A percentile compares a stretch with the other conserved stretches of the same genome.
Conservation (phyloP, 2,329 filamentous ascomycete genomes). For the Calonectria ilicicola region DNA sequence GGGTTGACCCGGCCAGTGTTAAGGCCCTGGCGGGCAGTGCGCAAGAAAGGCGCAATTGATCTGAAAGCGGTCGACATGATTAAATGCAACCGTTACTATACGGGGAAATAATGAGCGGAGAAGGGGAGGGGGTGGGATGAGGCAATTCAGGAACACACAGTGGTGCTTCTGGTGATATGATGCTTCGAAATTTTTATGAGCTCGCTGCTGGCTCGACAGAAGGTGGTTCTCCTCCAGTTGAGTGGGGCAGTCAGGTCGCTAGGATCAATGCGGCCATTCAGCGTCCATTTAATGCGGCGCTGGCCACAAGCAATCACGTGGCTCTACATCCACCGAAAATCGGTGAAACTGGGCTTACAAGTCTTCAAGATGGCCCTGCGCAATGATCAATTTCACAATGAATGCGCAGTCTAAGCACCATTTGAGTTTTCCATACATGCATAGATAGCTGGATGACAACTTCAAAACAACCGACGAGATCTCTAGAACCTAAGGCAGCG, state of each 20-base stretch:
- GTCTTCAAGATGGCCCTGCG: no score
- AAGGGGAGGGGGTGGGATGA: slow-evolving; percentile 23
- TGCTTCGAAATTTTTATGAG: slow-evolving; percentile 54
- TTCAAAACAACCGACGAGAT: no score
- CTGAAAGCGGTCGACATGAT: slow-evolving; percentile 87
- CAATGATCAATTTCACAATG: not conserved
- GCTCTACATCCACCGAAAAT: not conserved
- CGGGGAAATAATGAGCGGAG: slow-evolving; percentile 38
- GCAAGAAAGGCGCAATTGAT: slow-evolving; percentile 82
- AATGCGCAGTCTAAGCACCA: not conserved
- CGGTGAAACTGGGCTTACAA: not conserved
- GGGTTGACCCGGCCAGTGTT: slow-evolving; percentile 79
- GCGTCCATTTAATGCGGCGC: not conserved
- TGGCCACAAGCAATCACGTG: slow-evolving; percentile 39
- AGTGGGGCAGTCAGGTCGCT: slow-evolving; percentile 33
- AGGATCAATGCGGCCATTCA: slow-evolving; percentile 35
- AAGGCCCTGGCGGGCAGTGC: slow-evolving; percentile 82
- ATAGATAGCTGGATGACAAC: no score
- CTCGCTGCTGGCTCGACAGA: slow-evolving; percentile 34
- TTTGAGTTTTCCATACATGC: not conserved
- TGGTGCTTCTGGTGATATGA: slow-evolving; percentile 40
- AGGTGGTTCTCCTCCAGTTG: slow-evolving; percentile 26
- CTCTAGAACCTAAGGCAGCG: no score
- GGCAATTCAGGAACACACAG: slow-evolving; percentile 38
- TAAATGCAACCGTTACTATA: slow-evolving; percentile 41